phyloP scores from a whole-genome alignment of 2,329 filamentous ascomycete genomes.

The Aureobasidium lini region DNA sequence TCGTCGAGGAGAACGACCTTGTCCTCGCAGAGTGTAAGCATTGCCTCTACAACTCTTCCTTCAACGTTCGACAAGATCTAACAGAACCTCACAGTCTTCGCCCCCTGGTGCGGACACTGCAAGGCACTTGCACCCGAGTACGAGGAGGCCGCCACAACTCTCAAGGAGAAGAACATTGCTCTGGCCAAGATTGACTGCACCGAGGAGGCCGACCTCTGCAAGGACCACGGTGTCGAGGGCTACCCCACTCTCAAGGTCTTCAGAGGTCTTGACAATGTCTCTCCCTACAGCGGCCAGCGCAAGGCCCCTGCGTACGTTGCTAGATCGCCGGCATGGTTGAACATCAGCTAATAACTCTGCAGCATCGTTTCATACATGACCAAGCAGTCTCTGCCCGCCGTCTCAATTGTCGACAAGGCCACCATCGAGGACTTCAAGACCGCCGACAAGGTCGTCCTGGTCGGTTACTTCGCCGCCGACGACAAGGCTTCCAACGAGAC shows the following conservation, averaged over 20 bases:
- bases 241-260: conserved; percentile 99
- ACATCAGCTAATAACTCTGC: background rate
- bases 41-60: background rate
- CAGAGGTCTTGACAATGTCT: conserved; percentile 75
- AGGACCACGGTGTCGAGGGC: conserved; percentile 83
- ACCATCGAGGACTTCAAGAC: conserved; percentile 95
- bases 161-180: conserved; percentile 83
- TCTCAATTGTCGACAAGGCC: conserved; percentile 73
- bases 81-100: conserved; percentile 58
- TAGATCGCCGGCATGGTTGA: background rate
- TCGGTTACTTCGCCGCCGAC: conserved; percentile 75
- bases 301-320: conserved; percentile 61
- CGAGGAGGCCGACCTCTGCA: conserved; percentile 85
- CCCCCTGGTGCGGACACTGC: conserved; percentile 96
- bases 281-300: conserved; percentile 79
- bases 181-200: conserved; percentile 92
- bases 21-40: conserved; percentile 87
- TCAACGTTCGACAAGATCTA: background rate
- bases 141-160: conserved; percentile 72
- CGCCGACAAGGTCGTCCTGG: conserved; percentile 89
- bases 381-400: conserved; percentile 91
- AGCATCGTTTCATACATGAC: conserved; percentile 82
- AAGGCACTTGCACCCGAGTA: conserved; percentile 94
- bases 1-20: conserved; percentile 76
- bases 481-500: conserved; percentile 83